Evolutionary conservation across 495 filamentous ascomycete genomes (phyloP).

Genomic region (Hyaloscypha variabilis): DNA sequence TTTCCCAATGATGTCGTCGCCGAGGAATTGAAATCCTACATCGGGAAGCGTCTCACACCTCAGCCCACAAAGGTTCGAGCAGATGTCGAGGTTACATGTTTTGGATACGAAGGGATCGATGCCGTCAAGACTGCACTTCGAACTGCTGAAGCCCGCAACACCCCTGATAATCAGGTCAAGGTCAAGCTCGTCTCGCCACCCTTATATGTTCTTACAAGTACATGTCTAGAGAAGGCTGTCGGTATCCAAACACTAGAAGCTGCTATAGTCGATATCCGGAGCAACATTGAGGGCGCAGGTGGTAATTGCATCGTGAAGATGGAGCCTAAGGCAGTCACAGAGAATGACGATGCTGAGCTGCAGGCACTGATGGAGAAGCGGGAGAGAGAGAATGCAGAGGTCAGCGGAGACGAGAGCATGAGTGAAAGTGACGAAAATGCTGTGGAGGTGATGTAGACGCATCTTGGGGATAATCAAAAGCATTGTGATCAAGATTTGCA

Average conservation of each 20-base stretch:
- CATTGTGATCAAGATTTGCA: conserved; percentile 29
- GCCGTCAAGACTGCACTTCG: conserved; percentile 90
- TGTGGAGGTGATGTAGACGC: conserved; percentile 31
- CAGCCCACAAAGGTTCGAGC: conserved; percentile 98
- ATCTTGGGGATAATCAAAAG: conserved; percentile 27
- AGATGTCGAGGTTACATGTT: conserved; percentile 97
- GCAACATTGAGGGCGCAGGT: conserved; percentile 70
- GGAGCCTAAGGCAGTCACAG: conserved; percentile 98
- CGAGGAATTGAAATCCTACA: conserved; percentile 88
- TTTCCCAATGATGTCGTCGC: conserved; percentile 88
- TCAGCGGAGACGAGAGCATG: conserved; percentile 93
- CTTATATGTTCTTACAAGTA: conserved; percentile 90
- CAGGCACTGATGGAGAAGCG: conserved; percentile 99
- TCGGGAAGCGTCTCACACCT: conserved; percentile 92
- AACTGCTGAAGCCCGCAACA: conserved; percentile 86
- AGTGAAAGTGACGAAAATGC: conserved; percentile 86
- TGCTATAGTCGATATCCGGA: conserved; percentile 82
- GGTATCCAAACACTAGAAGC: conserved; percentile 84
- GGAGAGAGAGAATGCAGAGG: conserved; percentile 95
- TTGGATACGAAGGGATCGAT: conserved; percentile 97
- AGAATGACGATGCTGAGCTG: conserved; percentile 95
- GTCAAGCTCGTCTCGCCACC: conserved; percentile 95
- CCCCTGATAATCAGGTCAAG: conserved; percentile 88
- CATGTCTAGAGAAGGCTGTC: conserved; percentile 87
- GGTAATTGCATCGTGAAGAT: conserved; percentile 88